Evolutionary conservation across 129 eudicot species (phyloP).

Genomic region (Tanacetum coccineum): DNA sequence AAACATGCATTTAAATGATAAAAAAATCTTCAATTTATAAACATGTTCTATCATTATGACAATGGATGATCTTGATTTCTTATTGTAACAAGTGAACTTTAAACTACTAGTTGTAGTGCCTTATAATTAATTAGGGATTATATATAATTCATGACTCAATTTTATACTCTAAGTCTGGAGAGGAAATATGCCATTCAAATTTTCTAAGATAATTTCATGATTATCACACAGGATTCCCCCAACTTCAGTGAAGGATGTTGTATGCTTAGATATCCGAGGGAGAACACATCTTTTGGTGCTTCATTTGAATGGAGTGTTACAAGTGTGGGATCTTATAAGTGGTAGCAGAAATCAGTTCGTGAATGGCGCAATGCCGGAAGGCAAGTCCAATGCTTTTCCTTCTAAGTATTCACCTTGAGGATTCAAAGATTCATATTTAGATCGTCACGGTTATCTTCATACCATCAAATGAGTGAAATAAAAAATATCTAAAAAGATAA

Average conservation of each 20-base stretch:
- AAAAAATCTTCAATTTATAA: no score
- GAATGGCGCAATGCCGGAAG: slow-evolving; percentile 39
- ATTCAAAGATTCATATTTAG: no score
- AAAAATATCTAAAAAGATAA: no score
- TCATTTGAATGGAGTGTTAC: slow-evolving; percentile 76
- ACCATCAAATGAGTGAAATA: no score
- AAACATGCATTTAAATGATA: no score
- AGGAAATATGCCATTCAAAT: background rate
- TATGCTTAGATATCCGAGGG: slow-evolving; percentile 48
- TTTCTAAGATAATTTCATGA: slow-evolving; percentile 17
- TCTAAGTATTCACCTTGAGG: background rate
- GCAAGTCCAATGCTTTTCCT: slow-evolving; percentile 30
- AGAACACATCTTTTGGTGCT: slow-evolving; percentile 65
- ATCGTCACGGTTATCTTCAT: no score
- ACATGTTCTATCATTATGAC: no score
- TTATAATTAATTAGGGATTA: slow-evolving; percentile 13
- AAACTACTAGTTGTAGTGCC: no score
- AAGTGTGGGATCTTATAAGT: slow-evolving; percentile 74
- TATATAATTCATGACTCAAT: no score
- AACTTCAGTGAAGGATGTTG: slow-evolving; percentile 66
- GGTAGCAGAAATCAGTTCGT: slow-evolving; percentile 51
- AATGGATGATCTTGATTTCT: no score
- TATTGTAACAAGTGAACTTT: no score
- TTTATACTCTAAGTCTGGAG: background rate
- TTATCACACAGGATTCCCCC: slow-evolving; percentile 44